phyloP scores from a whole-genome alignment of 139 green algal species.

The Chlorella sp. region DNA sequence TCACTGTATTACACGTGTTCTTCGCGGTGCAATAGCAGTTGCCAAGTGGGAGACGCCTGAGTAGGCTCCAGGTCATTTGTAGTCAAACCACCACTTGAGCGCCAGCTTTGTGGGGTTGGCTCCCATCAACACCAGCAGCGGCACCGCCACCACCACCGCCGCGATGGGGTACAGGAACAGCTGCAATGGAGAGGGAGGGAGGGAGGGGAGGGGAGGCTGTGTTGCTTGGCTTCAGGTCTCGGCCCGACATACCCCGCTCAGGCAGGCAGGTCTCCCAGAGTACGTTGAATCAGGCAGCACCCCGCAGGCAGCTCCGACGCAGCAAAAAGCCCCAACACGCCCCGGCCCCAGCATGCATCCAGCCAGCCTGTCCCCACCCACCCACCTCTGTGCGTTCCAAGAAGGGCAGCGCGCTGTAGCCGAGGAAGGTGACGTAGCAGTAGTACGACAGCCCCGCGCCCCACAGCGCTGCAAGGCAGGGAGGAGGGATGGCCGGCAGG shows the following conservation, averaged over 20 bases:
- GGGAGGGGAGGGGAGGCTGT: not conserved
- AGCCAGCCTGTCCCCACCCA: not conserved
- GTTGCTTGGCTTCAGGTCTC: not conserved
- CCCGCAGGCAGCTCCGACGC: not conserved
- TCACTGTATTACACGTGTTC: too few relatives aligned
- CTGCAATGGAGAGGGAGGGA: conserved; percentile 46
- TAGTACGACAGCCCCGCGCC: conserved; percentile 80
- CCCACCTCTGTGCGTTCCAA: conserved; percentile 85
- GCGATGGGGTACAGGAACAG: conserved; percentile 92
- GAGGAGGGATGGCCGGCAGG: conserved; percentile 57
- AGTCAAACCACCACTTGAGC: conserved; percentile 48
- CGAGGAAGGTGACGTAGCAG: conserved; percentile 96
- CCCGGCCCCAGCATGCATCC: not conserved
- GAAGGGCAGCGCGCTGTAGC: conserved; percentile 91
- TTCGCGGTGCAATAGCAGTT: too few relatives aligned
- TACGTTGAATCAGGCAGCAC: not conserved
- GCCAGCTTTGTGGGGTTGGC: conserved; percentile 86
- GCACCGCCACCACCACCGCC: conserved; percentile 68
- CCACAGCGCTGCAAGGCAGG: conserved; percentile 70
- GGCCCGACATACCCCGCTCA: not conserved
- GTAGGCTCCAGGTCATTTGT: not conserved
- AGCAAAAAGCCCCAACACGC: not conserved
- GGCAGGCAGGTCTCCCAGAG: not conserved
- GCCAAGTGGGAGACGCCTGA: too few relatives aligned
- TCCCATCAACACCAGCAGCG: conserved; percentile 71